Base-by-base conservation (phyloP, 2,329 filamentous ascomycete species). In the Penicillium sp. region DNA sequence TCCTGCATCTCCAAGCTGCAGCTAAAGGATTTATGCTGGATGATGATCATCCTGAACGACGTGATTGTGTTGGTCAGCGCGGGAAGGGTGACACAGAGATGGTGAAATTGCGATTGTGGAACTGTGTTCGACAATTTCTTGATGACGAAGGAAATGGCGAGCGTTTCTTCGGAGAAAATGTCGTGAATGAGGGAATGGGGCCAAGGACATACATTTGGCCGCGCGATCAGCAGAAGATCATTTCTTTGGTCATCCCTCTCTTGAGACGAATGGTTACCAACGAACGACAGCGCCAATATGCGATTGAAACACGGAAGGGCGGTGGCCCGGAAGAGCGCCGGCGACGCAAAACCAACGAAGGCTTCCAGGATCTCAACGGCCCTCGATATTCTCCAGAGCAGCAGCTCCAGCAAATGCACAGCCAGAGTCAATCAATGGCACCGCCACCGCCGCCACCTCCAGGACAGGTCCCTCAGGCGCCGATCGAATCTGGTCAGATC, bases 191-290 rank as follows among this genome's bases (percentile, higher is more conserved):
- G 62, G 73, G 65, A 46, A 75, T 78, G 69, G 73, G 64, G 0
- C 70, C 68, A 54, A 69, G 80, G 45, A 78, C 78, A 7, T 76
- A 83, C 57, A 72, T 82, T 14, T 87, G 84, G 84, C 84, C 84
- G 3, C 75, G 77, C 51, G 83, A 86, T 64, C 79, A 80, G 53
- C 82, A 84, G 58, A 81, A 82, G 61, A 84, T 86, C 53, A 83
- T 86, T 43, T 78, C 80, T n/a, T 73, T 85, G 25, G 81, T 85
- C n/a, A 85, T 83, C 62, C 84, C 84, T 13, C 70, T 86, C 49
- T 75, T 87, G 60, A 74, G 84, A 59, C 77, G 84, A 26, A 85
- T 86, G 83, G 83, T 86, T 13, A 86, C 84, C 16, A 87, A 87
- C 60, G 84, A 86, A 69, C 77, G 84, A 26, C 84, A 87, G 68